Conservation (phyloP, 2,329 filamentous ascomycete species). For the Aspergillus hortae region DNA sequence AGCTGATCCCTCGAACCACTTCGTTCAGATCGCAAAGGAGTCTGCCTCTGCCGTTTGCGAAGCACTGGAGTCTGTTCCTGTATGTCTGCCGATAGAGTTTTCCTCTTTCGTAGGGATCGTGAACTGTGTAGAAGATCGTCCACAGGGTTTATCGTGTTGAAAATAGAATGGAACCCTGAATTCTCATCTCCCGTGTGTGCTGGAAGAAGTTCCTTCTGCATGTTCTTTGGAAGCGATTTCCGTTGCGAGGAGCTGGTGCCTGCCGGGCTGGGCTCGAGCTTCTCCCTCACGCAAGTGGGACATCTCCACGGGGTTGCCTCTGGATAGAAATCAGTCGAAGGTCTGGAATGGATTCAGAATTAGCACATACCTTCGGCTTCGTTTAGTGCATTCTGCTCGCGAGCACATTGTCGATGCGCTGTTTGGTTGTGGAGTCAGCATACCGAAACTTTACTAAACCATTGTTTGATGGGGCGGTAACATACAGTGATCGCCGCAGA, state of each 20-base stretch:
- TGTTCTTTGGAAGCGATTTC: constrained; percentile 60
- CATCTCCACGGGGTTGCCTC: constrained; percentile 62
- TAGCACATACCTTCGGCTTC: constrained; percentile 57
- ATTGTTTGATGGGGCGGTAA: constrained; percentile 29
- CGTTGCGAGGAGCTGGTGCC: constrained; percentile 32
- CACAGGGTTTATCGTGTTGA: constrained; percentile 67
- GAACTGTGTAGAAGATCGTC: constrained; percentile 73
- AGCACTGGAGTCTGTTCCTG: constrained; percentile 45
- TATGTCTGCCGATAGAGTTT: constrained; percentile 66
- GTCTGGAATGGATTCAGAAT: background rate
- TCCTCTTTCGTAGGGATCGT: constrained; percentile 76
- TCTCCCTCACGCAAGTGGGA: constrained; percentile 50
- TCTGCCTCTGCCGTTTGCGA: constrained; percentile 49
- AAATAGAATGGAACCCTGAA: constrained; percentile 71
- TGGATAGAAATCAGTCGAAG: constrained; percentile 40
- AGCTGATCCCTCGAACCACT: constrained; percentile 18
- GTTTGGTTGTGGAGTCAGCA: constrained; percentile 46
- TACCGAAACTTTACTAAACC: constrained; percentile 22
- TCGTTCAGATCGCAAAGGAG: constrained; percentile 22
- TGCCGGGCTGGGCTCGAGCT: constrained; percentile 30
- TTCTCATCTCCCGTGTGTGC: constrained; percentile 62
- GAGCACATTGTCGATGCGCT: constrained; percentile 91
- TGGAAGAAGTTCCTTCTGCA: constrained; percentile 69
- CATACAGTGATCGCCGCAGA: constrained; percentile 81
- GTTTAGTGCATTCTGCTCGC: constrained; percentile 62